Evolutionary conservation across 257 asterid species (phyloP).

Genomic region (Nicotiana tabacum): DNA sequence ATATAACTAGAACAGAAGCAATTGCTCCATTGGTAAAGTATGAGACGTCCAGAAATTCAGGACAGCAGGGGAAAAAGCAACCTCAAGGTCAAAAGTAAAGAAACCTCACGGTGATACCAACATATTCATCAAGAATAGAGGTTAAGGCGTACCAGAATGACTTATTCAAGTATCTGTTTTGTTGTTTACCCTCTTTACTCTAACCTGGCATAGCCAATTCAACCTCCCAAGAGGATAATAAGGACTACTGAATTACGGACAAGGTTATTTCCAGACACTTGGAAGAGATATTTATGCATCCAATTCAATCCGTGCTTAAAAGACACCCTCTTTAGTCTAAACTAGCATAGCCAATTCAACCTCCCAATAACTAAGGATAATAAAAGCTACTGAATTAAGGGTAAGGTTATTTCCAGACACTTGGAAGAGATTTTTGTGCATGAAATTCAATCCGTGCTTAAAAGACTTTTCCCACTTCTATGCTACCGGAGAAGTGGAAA

Average conservation of each 20-base stretch:
- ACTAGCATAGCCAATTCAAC: neutral
- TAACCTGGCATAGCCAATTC: too few relatives aligned
- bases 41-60: neutral
- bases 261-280: too few relatives aligned
- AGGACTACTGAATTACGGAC: too few relatives aligned
- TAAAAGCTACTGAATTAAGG: neutral
- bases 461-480: too few relatives aligned
- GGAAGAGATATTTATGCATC: too few relatives aligned
- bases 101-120: too few relatives aligned
- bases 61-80: neutral
- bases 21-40: neutral
- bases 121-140: too few relatives aligned
- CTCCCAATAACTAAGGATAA: neutral
- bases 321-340: neutral
- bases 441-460: too few relatives aligned
- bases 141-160: too few relatives aligned
- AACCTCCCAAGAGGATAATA: too few relatives aligned
- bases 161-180: neutral
- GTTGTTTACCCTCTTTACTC: neutral
- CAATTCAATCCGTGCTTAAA: too few relatives aligned
- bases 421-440: too few relatives aligned
- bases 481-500: neutral
- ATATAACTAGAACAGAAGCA: neutral
- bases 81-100: neutral
- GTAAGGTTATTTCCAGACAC: neutral